Evolutionary conservation across 2,329 filamentous ascomycete species (phyloP).

Genomic region (Ophiobolus disseminans): DNA sequence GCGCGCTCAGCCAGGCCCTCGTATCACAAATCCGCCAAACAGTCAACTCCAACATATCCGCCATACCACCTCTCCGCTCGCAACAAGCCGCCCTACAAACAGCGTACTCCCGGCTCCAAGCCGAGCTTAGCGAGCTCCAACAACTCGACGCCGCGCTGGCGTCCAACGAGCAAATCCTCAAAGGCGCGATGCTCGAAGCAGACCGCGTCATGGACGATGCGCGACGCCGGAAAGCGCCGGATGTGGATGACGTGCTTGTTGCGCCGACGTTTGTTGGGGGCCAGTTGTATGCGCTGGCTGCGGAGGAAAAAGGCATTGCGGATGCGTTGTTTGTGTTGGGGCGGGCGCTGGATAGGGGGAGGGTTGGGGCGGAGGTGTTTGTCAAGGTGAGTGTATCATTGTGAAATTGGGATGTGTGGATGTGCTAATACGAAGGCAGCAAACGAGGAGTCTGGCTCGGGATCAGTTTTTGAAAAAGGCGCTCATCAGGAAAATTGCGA

Average conservation of each 20-base stretch:
- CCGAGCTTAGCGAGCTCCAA: constrained; percentile 74
- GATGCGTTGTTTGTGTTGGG: constrained; percentile 87
- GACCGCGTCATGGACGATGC: constrained; percentile 78
- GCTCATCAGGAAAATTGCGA: constrained; percentile 76
- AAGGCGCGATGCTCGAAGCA: constrained; percentile 77
- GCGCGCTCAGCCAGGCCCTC: constrained; percentile 75
- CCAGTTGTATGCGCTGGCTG: constrained; percentile 87
- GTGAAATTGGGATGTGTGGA: neutral
- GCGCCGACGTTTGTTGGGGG: constrained; percentile 91
- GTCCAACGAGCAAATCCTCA: constrained; percentile 79
- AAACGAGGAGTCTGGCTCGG: constrained; percentile 73
- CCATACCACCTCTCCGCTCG: constrained; percentile 75
- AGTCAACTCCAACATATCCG: constrained; percentile 74
- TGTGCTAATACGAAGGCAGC: constrained; percentile 38
- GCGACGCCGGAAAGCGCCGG: constrained; percentile 71
- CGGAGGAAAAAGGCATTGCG: constrained; percentile 84
- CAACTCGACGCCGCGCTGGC: constrained; percentile 74
- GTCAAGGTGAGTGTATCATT: constrained; percentile 65
- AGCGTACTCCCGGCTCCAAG: constrained; percentile 73
- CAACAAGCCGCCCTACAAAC: constrained; percentile 79
- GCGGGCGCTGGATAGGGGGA: constrained; percentile 74
- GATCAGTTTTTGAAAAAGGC: constrained; percentile 88
- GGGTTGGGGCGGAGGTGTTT: constrained; percentile 75
- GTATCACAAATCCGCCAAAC: constrained; percentile 72
- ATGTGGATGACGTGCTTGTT: constrained; percentile 90